A percentile compares a stretch with the other conserved stretches of the same genome.
These are phyloP conservation scores for Trypanosomatidae sp. DNA, from an alignment of 208 protist species.

Conservation along the genomic window DNA sequence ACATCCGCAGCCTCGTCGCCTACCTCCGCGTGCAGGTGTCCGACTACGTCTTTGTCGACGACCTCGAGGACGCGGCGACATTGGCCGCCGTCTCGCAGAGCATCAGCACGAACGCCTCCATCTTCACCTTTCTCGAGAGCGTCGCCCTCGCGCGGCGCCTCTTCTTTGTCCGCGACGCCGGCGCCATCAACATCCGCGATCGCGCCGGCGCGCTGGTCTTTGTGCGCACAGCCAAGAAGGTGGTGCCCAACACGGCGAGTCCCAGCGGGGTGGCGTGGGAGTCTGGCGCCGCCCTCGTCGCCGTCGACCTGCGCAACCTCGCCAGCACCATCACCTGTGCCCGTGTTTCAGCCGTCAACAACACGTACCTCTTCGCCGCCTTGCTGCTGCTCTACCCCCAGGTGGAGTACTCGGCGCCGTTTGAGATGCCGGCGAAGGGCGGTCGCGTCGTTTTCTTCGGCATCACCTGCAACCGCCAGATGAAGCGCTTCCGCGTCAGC, in stretches of 20 bases:
- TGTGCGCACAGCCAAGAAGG: constrained; percentile 85
- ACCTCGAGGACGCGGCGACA: constrained; percentile 33
- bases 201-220: constrained; percentile 75
- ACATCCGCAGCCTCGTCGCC: constrained; percentile 56
- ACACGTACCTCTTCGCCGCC: constrained; percentile 77
- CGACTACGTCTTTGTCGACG: constrained; percentile 85
- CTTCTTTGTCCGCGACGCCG: constrained; percentile 72
- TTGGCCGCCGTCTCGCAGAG: constrained; percentile 34
- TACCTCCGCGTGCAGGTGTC: constrained; percentile 74
- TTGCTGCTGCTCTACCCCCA: constrained; percentile 79
- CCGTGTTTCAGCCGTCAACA: constrained; percentile 65
- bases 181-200: constrained; percentile 57
- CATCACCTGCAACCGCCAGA: constrained; percentile 83
- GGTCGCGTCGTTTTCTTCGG: constrained; percentile 77
- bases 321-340: constrained; percentile 42
- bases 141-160: constrained; percentile 61
- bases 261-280: constrained; percentile 67
- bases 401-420: constrained; percentile 80
- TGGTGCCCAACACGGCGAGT: constrained; percentile 37
- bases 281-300: constrained; percentile 51
- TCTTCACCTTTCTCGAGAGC: constrained; percentile 72
- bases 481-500: constrained; percentile 80
- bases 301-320: constrained; percentile 62
- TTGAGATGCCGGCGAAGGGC: constrained; percentile 43
- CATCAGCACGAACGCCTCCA: constrained; percentile 54